Evolutionary conservation across 179 eudicot species (phyloP).

Genomic region (Sideroxylon spinosum): DNA sequence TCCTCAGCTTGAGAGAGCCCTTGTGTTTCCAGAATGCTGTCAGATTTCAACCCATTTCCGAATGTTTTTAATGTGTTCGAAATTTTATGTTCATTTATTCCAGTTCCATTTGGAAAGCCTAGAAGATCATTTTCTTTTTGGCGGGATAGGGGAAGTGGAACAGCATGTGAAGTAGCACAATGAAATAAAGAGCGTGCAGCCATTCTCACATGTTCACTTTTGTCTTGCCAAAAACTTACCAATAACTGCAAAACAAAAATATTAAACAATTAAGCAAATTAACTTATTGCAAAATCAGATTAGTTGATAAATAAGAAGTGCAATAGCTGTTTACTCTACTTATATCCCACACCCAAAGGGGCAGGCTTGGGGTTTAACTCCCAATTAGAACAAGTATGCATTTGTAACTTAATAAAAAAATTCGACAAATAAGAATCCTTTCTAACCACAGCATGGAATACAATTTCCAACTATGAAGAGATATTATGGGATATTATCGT

Average conservation of each 20-base stretch:
- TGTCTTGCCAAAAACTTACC: slow-evolving; percentile 95
- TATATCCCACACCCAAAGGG: background rate
- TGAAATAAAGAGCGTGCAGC: slow-evolving; percentile 92
- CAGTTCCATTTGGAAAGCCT: slow-evolving; percentile 21
- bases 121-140: slow-evolving; percentile 31
- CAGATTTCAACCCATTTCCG: slow-evolving; percentile 24
- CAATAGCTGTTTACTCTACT: background rate
- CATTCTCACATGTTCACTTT: slow-evolving; percentile 89
- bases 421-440: background rate
- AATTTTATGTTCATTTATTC: slow-evolving; percentile 26
- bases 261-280: slow-evolving; percentile 13
- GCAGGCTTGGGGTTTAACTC: background rate
- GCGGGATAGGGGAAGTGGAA: slow-evolving; percentile 67
- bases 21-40: slow-evolving; percentile 23
- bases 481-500: too few species aligned
- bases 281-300: background rate
- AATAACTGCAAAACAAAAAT: slow-evolving; percentile 53
- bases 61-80: slow-evolving; percentile 12
- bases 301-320: slow-evolving; percentile 3
- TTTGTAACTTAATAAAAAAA: background rate
- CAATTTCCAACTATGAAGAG: too few species aligned
- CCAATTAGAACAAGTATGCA: background rate
- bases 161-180: slow-evolving; percentile 92
- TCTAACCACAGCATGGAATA: background rate
- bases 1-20: slow-evolving; percentile 37